Evolutionary conservation across 2,329 filamentous ascomycete species (phyloP).

Genomic region (Cercospora sesami): DNA sequence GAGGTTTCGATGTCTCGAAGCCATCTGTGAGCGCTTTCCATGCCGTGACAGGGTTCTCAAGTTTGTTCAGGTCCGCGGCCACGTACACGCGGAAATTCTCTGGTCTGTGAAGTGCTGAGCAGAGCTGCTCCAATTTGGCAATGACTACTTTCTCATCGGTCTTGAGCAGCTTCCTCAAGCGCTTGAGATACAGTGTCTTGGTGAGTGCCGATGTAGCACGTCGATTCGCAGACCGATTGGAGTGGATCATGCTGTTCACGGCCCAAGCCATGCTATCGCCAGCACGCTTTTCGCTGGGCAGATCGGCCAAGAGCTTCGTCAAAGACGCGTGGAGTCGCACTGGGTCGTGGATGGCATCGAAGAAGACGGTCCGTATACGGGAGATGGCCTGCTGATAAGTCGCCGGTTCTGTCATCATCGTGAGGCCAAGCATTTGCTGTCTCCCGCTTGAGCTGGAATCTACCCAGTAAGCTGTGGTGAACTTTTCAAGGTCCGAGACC

Average conservation of each 20-base stretch:
- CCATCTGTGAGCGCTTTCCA: slow-evolving; percentile 67
- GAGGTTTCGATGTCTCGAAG: slow-evolving; percentile 54
- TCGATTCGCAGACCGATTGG: slow-evolving; percentile 71
- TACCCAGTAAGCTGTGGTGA: slow-evolving; percentile 82
- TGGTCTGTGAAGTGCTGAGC: slow-evolving; percentile 73
- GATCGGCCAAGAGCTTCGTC: slow-evolving; percentile 82
- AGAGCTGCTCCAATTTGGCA: slow-evolving; percentile 72
- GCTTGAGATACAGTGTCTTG: slow-evolving; percentile 82
- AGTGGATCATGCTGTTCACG: slow-evolving; percentile 74
- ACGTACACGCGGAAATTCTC: slow-evolving; percentile 85
- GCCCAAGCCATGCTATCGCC: slow-evolving; percentile 66
- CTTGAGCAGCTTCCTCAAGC: slow-evolving; percentile 76
- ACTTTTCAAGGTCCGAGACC: slow-evolving; percentile 84
- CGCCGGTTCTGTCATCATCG: slow-evolving; percentile 81
- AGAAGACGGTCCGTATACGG: slow-evolving; percentile 84
- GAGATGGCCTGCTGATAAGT: slow-evolving; percentile 80
- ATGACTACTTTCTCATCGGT: slow-evolving; percentile 75
- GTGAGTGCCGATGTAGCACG: slow-evolving; percentile 81
- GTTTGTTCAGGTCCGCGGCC: slow-evolving; percentile 73
- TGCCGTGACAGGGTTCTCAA: slow-evolving; percentile 71
- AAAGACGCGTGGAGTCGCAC: slow-evolving; percentile 62
- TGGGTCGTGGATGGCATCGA: slow-evolving; percentile 83
- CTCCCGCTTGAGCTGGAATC: slow-evolving; percentile 69
- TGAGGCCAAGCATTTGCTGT: slow-evolving; percentile 75
- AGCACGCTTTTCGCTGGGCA: slow-evolving; percentile 87